phyloP scores from a whole-genome alignment of 2,329 filamentous ascomycete genomes.

The Colletotrichum simmondsii region DNA sequence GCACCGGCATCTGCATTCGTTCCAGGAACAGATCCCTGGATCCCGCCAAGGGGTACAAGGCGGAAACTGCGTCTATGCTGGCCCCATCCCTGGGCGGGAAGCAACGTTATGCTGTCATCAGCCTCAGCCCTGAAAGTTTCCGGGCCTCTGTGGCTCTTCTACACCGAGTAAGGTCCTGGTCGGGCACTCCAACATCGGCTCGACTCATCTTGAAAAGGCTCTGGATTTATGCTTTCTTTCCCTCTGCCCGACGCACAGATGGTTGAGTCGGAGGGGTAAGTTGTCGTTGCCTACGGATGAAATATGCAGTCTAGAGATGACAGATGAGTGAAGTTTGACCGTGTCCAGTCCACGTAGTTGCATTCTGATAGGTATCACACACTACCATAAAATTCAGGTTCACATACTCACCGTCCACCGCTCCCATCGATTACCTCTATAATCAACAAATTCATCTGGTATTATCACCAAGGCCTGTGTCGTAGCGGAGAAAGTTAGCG shows the following conservation, averaged over 20 bases:
- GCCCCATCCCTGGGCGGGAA: slow-evolving; percentile 29
- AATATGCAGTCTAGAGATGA: slow-evolving; percentile 26
- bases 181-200: background rate
- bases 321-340: slow-evolving; percentile 1
- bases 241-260: slow-evolving; percentile 3
- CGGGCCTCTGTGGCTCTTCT: background rate
- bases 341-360: background rate
- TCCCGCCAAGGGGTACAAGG: slow-evolving; percentile 24
- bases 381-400: no score
- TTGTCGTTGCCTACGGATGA: slow-evolving; percentile 9
- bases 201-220: slow-evolving; percentile 3
- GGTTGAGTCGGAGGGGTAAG: background rate
- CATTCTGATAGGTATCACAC: background rate
- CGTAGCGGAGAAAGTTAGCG: no score
- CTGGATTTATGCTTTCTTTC: background rate
- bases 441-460: no score
- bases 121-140: slow-evolving; percentile 27
- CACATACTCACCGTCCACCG: background rate
- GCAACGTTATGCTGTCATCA: slow-evolving; percentile 32
- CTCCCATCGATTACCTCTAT: no score
- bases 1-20: background rate
- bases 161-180: background rate
- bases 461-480: no score
- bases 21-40: slow-evolving; percentile 25
- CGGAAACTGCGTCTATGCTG: slow-evolving; percentile 14